phyloP scores from a whole-genome alignment of 805 yeast species.

The Starmerella apis region DNA sequence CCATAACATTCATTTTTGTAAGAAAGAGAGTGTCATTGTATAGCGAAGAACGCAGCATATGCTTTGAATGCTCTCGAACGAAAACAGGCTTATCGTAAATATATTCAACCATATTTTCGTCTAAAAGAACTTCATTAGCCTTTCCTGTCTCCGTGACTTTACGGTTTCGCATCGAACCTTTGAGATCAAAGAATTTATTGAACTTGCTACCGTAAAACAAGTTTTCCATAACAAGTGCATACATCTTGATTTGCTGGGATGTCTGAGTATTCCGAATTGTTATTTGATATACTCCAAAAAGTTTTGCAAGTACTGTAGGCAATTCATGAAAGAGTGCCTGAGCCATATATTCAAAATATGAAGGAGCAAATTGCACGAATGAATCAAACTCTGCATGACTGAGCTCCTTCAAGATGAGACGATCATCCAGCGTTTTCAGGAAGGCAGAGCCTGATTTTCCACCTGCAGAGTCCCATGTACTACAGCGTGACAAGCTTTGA shows the following conservation, averaged over 20 bases:
- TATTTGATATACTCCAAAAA: constrained; percentile 91
- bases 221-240: constrained; percentile 91
- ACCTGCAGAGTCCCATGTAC: constrained; percentile 91
- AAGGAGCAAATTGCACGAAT: constrained; percentile 90
- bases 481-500: constrained; percentile 84
- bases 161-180: constrained; percentile 95
- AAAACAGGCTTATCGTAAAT: constrained; percentile 92
- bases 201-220: constrained; percentile 75
- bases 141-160: constrained; percentile 94
- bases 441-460: constrained; percentile 96
- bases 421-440: constrained; percentile 79
- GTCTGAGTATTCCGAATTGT: constrained; percentile 73
- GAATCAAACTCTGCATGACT: constrained; percentile 85
- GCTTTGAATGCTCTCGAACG: constrained; percentile 84
- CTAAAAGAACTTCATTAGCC: constrained; percentile 86
- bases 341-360: constrained; percentile 89
- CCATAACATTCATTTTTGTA: constrained; percentile 98
- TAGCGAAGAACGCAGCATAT: constrained; percentile 70
- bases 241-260: constrained; percentile 63
- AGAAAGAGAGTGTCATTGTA: constrained; percentile 92
- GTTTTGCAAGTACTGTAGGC: constrained; percentile 88
- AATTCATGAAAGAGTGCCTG: constrained; percentile 90
- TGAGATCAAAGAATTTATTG: constrained; percentile 81
- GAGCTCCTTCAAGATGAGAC: constrained; percentile 81
- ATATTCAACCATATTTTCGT: constrained; percentile 97